These are phyloP conservation scores for Ziziphus jujuba DNA, from an alignment of 306 rosid genomes.

Conservation along the genomic window DNA sequence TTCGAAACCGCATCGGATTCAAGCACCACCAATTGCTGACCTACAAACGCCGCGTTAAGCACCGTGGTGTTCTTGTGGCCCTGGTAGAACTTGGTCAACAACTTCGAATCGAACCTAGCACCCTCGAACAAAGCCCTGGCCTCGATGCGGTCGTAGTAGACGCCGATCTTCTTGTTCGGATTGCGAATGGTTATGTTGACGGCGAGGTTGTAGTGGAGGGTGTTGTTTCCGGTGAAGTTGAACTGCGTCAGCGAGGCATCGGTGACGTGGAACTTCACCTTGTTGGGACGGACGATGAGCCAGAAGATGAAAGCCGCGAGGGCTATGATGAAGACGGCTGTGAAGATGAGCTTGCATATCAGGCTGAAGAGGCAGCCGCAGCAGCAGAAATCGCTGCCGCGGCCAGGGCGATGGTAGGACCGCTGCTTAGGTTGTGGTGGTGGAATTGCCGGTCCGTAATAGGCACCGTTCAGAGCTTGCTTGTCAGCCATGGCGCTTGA, in stretches of 20 bases:
- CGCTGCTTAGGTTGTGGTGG: conserved; percentile 40
- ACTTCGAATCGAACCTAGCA: conserved; percentile 24
- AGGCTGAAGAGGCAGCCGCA: conserved; percentile 47
- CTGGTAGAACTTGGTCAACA: conserved; percentile 45
- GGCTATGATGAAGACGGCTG: conserved; percentile 24
- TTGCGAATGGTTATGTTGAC: conserved; percentile 49
- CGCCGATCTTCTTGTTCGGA: conserved; percentile 64
- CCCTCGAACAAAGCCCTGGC: conserved; percentile 48
- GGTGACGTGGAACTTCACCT: conserved; percentile 44
- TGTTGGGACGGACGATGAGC: conserved; percentile 49
- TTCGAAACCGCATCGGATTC: conserved; percentile 22
- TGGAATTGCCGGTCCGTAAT: conserved; percentile 82
- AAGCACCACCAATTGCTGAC: conserved; percentile 33
- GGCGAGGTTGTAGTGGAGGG: conserved; percentile 30
- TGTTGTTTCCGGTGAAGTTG: conserved; percentile 34
- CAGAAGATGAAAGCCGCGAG: conserved; percentile 44
- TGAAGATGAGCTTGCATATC: conserved; percentile 37
- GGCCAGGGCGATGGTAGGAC: conserved; percentile 35
- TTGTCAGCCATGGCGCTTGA: conserved; percentile 51
- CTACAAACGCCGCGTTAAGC: conserved; percentile 38
- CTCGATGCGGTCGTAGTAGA: conserved; percentile 66
- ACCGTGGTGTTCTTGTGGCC: conserved; percentile 60
- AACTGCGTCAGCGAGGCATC: conserved; percentile 60
- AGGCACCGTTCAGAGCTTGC: conserved; percentile 64
- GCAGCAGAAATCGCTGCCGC: conserved; percentile 36